Conservation (phyloP, 2,329 filamentous ascomycete species). For the Alternaria brassicae region DNA sequence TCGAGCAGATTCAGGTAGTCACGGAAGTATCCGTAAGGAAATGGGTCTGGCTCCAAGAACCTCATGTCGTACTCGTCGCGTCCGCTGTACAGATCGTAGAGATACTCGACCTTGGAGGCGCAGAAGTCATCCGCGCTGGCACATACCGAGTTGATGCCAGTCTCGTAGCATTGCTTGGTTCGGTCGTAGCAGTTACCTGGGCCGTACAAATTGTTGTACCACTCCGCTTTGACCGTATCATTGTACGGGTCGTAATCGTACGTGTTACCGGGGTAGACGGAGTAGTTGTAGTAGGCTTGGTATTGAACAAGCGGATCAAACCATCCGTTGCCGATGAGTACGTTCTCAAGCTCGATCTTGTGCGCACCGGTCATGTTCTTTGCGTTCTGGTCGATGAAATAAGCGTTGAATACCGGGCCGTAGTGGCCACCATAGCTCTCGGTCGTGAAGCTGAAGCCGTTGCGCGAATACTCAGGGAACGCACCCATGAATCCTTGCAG, state of each 20-base stretch:
- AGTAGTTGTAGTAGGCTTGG: constrained; percentile 65
- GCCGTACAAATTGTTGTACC: constrained; percentile 68
- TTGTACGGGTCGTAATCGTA: constrained; percentile 64
- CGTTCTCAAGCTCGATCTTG: constrained; percentile 58
- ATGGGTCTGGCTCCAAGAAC: constrained; percentile 63
- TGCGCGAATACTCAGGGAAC: constrained; percentile 57
- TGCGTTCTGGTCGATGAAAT: constrained; percentile 58
- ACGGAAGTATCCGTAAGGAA: constrained; percentile 63
- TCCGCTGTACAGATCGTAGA: constrained; percentile 60
- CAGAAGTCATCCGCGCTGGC: constrained; percentile 64
- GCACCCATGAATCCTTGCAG: constrained; percentile 69
- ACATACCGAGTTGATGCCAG: constrained; percentile 61
- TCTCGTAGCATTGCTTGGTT: constrained; percentile 62
- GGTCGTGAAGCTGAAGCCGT: constrained; percentile 63
- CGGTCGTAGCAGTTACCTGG: constrained; percentile 66
- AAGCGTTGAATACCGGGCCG: constrained; percentile 62
- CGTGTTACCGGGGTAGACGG: constrained; percentile 63
- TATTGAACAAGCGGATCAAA: constrained; percentile 65
- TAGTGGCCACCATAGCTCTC: constrained; percentile 68
- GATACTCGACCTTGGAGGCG: constrained; percentile 58
- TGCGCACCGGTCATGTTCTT: constrained; percentile 54
- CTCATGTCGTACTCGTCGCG: constrained; percentile 69
- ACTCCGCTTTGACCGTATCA: constrained; percentile 56
- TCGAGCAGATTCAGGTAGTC: constrained; percentile 65
- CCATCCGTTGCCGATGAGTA: constrained; percentile 67